Evolutionary conservation across 768 basidiomycete genomes (phyloP), one percentile per base, ranked within the genome.

Genomic region (Boletus barrowsii): DNA sequence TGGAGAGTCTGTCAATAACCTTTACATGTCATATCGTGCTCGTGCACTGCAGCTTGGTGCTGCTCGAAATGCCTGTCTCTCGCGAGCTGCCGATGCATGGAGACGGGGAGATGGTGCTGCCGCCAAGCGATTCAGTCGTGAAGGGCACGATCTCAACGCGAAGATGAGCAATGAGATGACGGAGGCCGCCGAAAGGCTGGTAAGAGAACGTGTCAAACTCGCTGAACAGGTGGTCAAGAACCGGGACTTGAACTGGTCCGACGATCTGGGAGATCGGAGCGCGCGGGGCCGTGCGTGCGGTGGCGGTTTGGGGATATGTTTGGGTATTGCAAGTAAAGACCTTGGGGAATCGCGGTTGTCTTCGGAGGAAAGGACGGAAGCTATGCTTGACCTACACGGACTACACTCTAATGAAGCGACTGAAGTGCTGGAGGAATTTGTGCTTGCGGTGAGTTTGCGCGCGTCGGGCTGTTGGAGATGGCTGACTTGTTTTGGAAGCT

Each of bases 41-140:
- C 84, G 89, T 33, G 94, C 92, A 24, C 79, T 98, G 53, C 90
- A 97, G 63, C 84, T 98, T 22, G 97, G 96, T 47, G 90, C 93
- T 2, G 92, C 92, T 32, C 79, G 97, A 36, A 98, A 98, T 62
- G 93, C 93, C 15, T 97, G 92, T 69, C 78, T 99, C 26, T 92
- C 92, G 2, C 84, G 93, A 42, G 97, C 97, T 13, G 96, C 97
- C 3, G 94, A 97, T 63, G 93, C 95, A 4, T 99, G 93, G 91
- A 80, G 92, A 51, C 81, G 93, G 3, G 95, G 96, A 1, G 97
- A 99, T 61, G 96, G 96, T 3, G 93, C 95, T 0, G 88, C 90
- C 1, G 97, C 97, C 36, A 97, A 98, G 72, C 79, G 93, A 44
- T 98, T 96, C 74, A 91, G 88, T 58, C 78, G 91, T 40, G 95